Conservation (phyloP, 208 protist genomes). For the Wallacemonas rigidus region DNA sequence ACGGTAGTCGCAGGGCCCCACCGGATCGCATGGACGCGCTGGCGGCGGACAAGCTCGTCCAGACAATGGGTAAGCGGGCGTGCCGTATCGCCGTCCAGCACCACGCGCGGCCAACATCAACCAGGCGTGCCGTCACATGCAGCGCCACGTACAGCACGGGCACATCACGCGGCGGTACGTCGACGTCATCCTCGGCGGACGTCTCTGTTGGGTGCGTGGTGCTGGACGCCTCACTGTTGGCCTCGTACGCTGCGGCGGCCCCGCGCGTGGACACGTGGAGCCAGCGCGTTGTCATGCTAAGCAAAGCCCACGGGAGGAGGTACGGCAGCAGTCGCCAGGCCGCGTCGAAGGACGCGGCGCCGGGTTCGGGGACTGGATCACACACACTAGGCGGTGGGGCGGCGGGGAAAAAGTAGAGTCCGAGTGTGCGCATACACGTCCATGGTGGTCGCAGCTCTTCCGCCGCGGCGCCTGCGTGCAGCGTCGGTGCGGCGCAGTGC, state of each 20-base stretch:
- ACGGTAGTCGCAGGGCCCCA: slow-evolving; percentile 12
- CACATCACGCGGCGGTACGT: not conserved
- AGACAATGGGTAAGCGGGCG: not conserved
- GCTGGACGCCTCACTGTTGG: too few relatives aligned
- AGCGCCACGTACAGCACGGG: not conserved
- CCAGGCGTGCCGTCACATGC: not conserved
- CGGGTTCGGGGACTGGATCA: not conserved
- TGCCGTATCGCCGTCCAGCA: too few relatives aligned
- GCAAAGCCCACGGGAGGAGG: slow-evolving; percentile 2
- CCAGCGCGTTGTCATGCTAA: not conserved
- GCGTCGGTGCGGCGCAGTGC: not conserved
- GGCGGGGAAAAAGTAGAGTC: not conserved
- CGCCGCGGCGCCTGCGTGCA: not conserved
- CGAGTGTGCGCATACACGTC: not conserved
- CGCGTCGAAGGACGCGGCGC: not conserved
- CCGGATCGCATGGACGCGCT: not conserved
- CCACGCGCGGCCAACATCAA: not conserved
- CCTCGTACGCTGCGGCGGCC: not conserved
- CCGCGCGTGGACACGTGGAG: too few relatives aligned
- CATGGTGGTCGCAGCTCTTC: not conserved
- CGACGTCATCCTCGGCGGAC: not conserved
- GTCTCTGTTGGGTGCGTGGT: too few relatives aligned
- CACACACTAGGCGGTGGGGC: slow-evolving; percentile 4
- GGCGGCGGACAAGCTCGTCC: not conserved
- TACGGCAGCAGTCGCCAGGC: slow-evolving; percentile 3